Percentiles rank a stretch among this genome's conserved stretches.
These are phyloP conservation scores for Gastrodia elata DNA, from an alignment of 106 monocot species.

Conservation along the genomic window DNA sequence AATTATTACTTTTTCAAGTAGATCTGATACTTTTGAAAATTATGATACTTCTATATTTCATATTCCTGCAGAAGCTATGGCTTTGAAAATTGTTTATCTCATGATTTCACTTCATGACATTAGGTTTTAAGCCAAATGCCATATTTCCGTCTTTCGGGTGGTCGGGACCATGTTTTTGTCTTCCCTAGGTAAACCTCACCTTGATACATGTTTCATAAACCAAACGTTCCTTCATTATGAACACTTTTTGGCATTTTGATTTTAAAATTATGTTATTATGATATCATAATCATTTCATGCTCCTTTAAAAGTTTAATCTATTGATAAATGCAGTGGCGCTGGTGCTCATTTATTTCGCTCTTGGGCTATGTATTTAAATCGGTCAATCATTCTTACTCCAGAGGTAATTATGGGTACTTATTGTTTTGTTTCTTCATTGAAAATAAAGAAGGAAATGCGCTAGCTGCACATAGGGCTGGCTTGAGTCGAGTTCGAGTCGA, in stretches of 20 bases:
- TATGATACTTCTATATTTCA: background rate
- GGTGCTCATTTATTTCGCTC: constrained; percentile 91
- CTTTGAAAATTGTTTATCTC: background rate
- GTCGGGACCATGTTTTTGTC: constrained; percentile 91
- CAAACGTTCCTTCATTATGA: background rate
- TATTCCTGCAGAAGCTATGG: background rate
- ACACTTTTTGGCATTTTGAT: background rate
- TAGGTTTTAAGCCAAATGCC: constrained; percentile 98
- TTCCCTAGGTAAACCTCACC: constrained; percentile 71
- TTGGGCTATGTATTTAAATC: constrained; percentile 82
- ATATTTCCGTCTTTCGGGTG: constrained; percentile 87
- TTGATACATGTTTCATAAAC: background rate
- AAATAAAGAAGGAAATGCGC: background rate
- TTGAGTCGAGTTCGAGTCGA: too few species aligned
- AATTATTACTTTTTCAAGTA: background rate
- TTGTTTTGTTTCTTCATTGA: background rate
- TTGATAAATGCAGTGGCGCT: constrained; percentile 65
- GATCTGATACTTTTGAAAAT: background rate
- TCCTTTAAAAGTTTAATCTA: constrained; percentile 5
- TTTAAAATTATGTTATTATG: background rate
- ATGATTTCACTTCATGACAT: constrained; percentile 1
- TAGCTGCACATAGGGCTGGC: background rate
- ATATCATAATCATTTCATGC: background rate
- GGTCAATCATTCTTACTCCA: constrained; percentile 96
- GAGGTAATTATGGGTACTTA: constrained; percentile 45